Conservation (phyloP, 148 eudicot genomes). For the Vaccinium corymbosum region DNA sequence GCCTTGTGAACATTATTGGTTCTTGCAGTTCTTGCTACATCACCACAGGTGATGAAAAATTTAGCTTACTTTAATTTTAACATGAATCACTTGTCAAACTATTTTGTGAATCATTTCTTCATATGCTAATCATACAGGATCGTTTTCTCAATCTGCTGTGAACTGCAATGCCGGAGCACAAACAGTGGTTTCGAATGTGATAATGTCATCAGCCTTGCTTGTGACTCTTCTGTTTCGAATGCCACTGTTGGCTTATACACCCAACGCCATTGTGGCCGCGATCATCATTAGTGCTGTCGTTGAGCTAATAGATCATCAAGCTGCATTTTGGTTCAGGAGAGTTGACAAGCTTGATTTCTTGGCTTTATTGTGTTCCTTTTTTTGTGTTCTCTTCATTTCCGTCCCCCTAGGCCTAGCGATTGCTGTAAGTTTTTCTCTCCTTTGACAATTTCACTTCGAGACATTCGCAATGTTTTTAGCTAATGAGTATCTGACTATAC, state of each 20-base stretch:
- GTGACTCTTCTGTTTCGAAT: constrained; percentile 79
- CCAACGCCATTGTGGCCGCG: constrained; percentile 72
- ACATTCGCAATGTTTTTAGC: neutral
- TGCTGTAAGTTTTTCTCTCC: constrained; percentile 49
- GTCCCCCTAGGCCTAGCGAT: constrained; percentile 83
- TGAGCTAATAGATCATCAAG: constrained; percentile 73
- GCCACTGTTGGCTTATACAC: constrained; percentile 82
- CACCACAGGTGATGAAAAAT: constrained; percentile 53
- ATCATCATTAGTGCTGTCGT: constrained; percentile 91
- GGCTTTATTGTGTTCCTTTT: constrained; percentile 67
- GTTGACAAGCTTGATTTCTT: constrained; percentile 86
- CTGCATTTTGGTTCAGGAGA: constrained; percentile 65
- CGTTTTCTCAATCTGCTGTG: constrained; percentile 94
- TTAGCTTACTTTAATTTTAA: neutral
- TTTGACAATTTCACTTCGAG: neutral
- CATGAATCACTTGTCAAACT: too few relatives aligned
- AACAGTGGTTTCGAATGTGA: constrained; percentile 77
- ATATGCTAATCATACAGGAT: constrained; percentile 42
- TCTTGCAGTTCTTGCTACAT: constrained; percentile 89
- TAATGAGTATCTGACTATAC: neutral
- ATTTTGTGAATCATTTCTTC: too few relatives aligned
- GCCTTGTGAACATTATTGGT: constrained; percentile 91
- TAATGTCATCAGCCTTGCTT: constrained; percentile 79
- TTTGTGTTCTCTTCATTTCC: constrained; percentile 84
- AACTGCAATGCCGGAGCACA: constrained; percentile 86